Percentiles rank a stretch among this genome's conserved stretches.
These are phyloP conservation scores for Mycena olivaceomarginata DNA, from an alignment of 768 basidiomycete species.

Conservation along the genomic window DNA sequence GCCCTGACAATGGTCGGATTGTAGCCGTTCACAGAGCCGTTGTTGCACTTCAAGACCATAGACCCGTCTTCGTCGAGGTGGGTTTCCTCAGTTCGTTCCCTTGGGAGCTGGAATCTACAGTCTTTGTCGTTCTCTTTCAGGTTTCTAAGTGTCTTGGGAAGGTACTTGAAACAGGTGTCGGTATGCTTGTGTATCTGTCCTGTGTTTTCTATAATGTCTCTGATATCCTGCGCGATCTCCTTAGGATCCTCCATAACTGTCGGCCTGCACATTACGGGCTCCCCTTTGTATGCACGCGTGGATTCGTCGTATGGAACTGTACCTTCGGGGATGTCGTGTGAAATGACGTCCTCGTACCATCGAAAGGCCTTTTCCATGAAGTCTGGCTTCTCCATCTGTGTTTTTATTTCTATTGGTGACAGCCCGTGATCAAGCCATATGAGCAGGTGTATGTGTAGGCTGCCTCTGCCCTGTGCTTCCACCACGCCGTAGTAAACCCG, in stretches of 20 bases:
- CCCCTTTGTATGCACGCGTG: background rate
- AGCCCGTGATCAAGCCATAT: no score
- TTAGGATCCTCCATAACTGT: background rate
- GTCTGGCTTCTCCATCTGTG: background rate
- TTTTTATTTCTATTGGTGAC: no score
- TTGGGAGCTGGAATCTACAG: background rate
- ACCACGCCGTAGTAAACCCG: no score
- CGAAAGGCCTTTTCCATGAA: background rate
- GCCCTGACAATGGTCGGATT: background rate
- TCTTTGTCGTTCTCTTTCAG: background rate
- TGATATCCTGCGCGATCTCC: background rate
- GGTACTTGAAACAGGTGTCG: background rate
- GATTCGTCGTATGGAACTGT: background rate
- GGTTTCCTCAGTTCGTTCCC: background rate
- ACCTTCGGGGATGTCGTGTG: background rate
- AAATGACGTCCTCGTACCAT: background rate
- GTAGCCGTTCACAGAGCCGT: background rate
- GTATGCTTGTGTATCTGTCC: background rate
- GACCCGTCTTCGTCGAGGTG: background rate
- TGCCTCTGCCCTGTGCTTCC: no score
- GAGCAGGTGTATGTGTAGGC: no score
- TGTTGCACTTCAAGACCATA: background rate
- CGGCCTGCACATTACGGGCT: background rate
- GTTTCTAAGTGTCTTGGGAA: background rate
- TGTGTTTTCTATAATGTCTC: background rate